Percentiles rank a stretch among this genome's conserved stretches.
Conservation (phyloP, 2,329 filamentous ascomycete genomes). For the Paraphaeosphaeria sporulosa region DNA sequence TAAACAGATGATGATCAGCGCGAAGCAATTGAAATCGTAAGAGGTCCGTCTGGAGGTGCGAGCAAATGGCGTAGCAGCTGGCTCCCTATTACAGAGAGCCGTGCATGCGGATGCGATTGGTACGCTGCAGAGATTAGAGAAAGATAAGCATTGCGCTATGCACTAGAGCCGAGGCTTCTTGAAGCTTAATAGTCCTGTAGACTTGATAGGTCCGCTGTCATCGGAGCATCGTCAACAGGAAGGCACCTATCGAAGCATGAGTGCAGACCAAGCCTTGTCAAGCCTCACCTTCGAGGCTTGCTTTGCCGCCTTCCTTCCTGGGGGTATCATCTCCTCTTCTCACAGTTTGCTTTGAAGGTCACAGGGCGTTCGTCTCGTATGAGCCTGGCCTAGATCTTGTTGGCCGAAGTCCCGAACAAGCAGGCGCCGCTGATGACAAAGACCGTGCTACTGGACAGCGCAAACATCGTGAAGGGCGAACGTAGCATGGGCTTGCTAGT, state of each 20-base stretch:
- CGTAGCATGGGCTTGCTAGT: not conserved
- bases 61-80: not conserved
- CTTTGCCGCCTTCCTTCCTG: slow-evolving; percentile 1
- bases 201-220: slow-evolving; percentile 2
- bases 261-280: slow-evolving; percentile 1
- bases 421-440: not conserved
- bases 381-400: not conserved
- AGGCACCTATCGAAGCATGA: not conserved
- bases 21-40: not conserved
- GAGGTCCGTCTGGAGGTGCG: not conserved
- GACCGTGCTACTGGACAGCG: not conserved
- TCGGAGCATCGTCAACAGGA: not conserved
- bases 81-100: not conserved
- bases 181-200: not conserved
- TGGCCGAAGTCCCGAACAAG: not conserved
- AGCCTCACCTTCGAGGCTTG: slow-evolving; percentile 9
- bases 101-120: not conserved
- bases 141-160: not conserved
- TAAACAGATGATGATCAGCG: not conserved
- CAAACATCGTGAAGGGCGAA: not conserved
- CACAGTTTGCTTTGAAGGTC: not conserved
- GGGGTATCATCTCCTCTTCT: not conserved
- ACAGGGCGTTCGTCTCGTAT: not conserved
- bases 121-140: not conserved
- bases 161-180: slow-evolving; percentile 3